phyloP scores from a whole-genome alignment of 257 asterid species.

The Penstemon eatonii region DNA sequence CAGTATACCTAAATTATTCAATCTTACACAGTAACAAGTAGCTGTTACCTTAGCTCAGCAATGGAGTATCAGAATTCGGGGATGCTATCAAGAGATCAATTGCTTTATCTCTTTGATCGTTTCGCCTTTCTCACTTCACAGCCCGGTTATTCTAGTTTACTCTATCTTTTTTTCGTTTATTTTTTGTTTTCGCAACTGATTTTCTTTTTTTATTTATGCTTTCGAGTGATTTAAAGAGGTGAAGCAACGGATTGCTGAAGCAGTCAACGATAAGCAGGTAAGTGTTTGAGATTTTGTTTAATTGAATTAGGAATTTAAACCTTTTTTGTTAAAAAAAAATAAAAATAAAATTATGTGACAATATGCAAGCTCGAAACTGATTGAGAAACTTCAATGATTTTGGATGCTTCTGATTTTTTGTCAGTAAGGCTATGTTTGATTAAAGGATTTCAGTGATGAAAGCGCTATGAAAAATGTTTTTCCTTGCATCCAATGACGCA shows the following conservation, averaged over 20 bases:
- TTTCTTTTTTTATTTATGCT: not conserved
- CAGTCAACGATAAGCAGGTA: constrained; percentile 79
- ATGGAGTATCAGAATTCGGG: constrained; percentile 56
- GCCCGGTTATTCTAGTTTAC: constrained; percentile 42
- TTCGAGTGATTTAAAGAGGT: constrained; percentile 46
- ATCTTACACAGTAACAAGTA: not conserved
- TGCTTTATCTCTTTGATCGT: constrained; percentile 70
- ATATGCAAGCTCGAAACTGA: constrained; percentile 15
- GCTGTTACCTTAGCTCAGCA: constrained; percentile 25
- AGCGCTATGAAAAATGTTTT: too few relatives aligned
- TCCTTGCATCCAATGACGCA: too few relatives aligned
- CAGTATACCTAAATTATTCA: not conserved
- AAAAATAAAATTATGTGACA: not conserved
- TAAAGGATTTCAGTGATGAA: too few relatives aligned
- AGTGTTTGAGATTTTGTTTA: not conserved
- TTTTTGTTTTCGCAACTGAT: constrained; percentile 10
- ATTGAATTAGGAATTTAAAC: not conserved
- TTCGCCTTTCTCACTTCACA: constrained; percentile 69
- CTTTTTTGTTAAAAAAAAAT: too few relatives aligned
- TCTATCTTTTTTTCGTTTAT: not conserved
- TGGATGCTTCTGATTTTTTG: constrained; percentile 2
- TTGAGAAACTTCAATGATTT: too few relatives aligned
- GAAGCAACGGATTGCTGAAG: constrained; percentile 78
- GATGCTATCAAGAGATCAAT: constrained; percentile 69
- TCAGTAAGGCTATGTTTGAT: too few relatives aligned